Conservation (phyloP, 371 early-diverging fungal species). For the Dinochytrium kinnereticum region DNA sequence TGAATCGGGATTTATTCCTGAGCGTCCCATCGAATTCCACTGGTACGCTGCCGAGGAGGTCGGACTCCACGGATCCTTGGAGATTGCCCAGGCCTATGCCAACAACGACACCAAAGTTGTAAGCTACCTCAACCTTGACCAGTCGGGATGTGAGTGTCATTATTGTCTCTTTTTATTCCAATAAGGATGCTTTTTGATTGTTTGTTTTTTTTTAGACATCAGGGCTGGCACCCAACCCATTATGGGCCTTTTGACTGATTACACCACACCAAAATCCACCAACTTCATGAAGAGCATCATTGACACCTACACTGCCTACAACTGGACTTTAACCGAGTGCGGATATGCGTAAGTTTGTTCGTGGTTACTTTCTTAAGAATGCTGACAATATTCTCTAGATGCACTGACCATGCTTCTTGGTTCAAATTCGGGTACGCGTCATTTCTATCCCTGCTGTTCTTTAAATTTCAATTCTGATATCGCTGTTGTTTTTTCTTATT, state of each 20-base stretch:
- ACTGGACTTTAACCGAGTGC: not conserved
- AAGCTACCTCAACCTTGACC: constrained; percentile 35
- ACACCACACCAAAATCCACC: constrained; percentile 21
- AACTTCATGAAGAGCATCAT: not conserved
- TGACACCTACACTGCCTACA: not conserved
- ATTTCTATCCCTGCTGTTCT: not conserved
- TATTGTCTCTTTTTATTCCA: not conserved
- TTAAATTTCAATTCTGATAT: not conserved
- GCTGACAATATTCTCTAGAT: too few relatives aligned
- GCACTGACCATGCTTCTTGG: constrained; percentile 14
- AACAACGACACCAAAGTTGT: constrained; percentile 21
- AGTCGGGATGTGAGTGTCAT: constrained; percentile 20
- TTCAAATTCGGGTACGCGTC: constrained; percentile 14
- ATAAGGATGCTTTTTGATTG: not conserved
- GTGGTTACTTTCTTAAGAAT: too few relatives aligned
- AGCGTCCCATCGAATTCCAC: constrained; percentile 40
- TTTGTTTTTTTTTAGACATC: not conserved
- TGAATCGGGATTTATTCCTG: constrained; percentile 20
- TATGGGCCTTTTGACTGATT: constrained; percentile 14
- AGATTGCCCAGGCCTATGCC: constrained; percentile 36
- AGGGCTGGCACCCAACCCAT: not conserved
- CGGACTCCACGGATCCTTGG: constrained; percentile 35
- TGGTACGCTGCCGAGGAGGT: constrained; percentile 47
- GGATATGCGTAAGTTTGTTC: too few relatives aligned
- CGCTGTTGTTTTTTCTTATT: not conserved